Evolutionary conservation across 805 yeast genomes (phyloP).

Genomic region (Kodamaea jinghongensis): DNA sequence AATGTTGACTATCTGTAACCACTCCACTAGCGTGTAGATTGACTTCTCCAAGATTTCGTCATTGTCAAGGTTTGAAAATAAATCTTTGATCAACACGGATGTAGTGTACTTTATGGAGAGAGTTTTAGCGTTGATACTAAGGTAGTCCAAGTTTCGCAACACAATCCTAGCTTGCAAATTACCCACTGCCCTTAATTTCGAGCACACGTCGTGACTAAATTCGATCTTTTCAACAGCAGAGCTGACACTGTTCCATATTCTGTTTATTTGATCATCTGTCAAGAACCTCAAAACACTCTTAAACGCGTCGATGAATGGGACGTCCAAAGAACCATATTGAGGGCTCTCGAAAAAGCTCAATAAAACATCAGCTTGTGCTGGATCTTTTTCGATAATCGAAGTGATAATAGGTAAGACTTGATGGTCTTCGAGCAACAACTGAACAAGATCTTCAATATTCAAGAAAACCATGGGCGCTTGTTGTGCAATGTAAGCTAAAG

Average conservation of each 20-base stretch:
- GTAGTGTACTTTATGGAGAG: slow-evolving; percentile 24
- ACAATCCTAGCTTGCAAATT: slow-evolving; percentile 33
- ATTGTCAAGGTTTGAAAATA: slow-evolving; percentile 19
- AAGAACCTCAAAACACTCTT: slow-evolving; percentile 16
- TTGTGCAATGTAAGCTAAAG: slow-evolving; percentile 3
- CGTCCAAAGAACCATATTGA: slow-evolving; percentile 5
- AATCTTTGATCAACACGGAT: slow-evolving; percentile 34
- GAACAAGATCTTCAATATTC: slow-evolving; percentile 35
- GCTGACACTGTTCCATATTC: slow-evolving; percentile 26
- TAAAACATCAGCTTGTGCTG: slow-evolving; percentile 6
- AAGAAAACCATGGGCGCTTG: slow-evolving; percentile 10
- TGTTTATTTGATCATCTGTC: slow-evolving; percentile 20
- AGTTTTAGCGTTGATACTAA: slow-evolving; percentile 6
- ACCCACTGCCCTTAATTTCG: slow-evolving; percentile 34
- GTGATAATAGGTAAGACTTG: slow-evolving; percentile 5
- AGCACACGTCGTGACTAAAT: slow-evolving; percentile 15
- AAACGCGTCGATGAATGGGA: slow-evolving; percentile 14
- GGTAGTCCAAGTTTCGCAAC: slow-evolving; percentile 9
- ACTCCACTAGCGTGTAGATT: slow-evolving; percentile 17
- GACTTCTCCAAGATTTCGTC: slow-evolving; percentile 14
- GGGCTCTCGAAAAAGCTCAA: slow-evolving; percentile 8
- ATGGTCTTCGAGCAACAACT: slow-evolving; percentile 7
- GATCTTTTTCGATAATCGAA: slow-evolving; percentile 8
- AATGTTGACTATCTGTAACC: slow-evolving; percentile 35
- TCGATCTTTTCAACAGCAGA: slow-evolving; percentile 13